Evolutionary conservation across 495 filamentous ascomycete genomes (phyloP).

Genomic region (Hypoxylon lienhwacheense): DNA sequence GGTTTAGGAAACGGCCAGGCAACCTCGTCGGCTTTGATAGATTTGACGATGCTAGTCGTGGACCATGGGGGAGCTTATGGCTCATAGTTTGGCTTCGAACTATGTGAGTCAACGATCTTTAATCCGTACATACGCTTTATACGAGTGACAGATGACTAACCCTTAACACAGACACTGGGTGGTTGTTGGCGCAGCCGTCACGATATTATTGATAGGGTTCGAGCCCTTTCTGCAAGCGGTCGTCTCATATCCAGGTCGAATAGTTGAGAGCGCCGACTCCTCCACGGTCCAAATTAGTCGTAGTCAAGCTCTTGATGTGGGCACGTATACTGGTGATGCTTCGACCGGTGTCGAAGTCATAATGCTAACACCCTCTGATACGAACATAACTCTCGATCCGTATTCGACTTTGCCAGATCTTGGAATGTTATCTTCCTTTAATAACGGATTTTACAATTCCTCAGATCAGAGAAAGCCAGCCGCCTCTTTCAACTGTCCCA

Average conservation of each 20-base stretch:
- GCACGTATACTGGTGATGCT: conserved; percentile 2
- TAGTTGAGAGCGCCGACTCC: background rate
- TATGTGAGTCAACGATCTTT: conserved; percentile 11
- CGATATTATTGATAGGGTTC: conserved; percentile 19
- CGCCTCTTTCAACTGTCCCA: conserved; percentile 13
- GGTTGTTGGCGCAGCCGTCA: conserved; percentile 12
- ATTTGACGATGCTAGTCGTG: conserved; percentile 46
- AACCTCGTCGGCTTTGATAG: conserved; percentile 35
- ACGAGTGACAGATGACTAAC: background rate
- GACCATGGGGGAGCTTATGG: conserved; percentile 42
- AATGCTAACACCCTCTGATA: background rate
- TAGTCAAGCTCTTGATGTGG: conserved; percentile 13
- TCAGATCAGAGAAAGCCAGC: background rate
- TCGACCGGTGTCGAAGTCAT: background rate
- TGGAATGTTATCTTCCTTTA: conserved; percentile 18
- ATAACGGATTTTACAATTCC: conserved; percentile 23
- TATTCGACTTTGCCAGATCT: conserved; percentile 6
- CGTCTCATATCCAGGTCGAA: conserved; percentile 12
- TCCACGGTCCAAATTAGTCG: conserved; percentile 5
- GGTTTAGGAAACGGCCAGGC: conserved; percentile 30
- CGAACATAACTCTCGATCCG: background rate
- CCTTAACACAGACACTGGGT: conserved; percentile 19
- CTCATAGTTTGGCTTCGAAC: conserved; percentile 34
- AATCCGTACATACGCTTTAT: background rate
- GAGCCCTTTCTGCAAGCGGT: conserved; percentile 29